Evolutionary conservation across 805 yeast species (phyloP).

Genomic region (Candida loeiensis): DNA sequence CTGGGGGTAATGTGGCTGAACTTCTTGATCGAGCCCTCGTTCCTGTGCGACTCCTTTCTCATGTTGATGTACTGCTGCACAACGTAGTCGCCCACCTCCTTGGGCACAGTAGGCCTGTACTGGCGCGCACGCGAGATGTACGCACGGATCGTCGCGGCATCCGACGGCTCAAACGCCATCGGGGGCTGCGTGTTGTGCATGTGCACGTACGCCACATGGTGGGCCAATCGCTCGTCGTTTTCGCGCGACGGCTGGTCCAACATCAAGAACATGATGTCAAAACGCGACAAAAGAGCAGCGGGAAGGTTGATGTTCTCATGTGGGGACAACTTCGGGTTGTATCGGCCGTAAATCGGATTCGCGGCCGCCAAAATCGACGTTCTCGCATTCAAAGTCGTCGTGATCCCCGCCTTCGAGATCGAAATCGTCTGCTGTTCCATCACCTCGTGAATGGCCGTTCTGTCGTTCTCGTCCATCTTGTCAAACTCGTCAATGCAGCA

Average conservation of each 20-base stretch:
- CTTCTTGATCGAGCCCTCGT: slow-evolving; percentile 70
- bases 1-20: slow-evolving; percentile 95
- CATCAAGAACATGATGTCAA: slow-evolving; percentile 83
- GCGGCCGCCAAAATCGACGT: slow-evolving; percentile 97
- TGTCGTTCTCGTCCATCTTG: slow-evolving; percentile 95
- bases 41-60: slow-evolving; percentile 85
- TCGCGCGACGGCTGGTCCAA: slow-evolving; percentile 82
- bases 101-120: slow-evolving; percentile 79
- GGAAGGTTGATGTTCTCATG: slow-evolving; percentile 94
- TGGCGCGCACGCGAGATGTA: slow-evolving; percentile 82
- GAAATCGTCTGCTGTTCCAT: slow-evolving; percentile 99
- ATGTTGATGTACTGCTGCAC: slow-evolving; percentile 82
- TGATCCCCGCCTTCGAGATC: slow-evolving; percentile 95
- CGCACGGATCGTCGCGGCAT: slow-evolving; percentile 77
- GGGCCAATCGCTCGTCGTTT: slow-evolving; percentile 80
- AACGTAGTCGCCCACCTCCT: slow-evolving; percentile 81
- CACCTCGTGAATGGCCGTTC: slow-evolving; percentile 98
- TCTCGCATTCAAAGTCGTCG: slow-evolving; percentile 93
- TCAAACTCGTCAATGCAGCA: slow-evolving; percentile 99
- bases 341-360: slow-evolving; percentile 94
- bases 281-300: slow-evolving; percentile 92
- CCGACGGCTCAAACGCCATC: slow-evolving; percentile 69
- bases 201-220: slow-evolving; percentile 93
- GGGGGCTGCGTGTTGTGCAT: slow-evolving; percentile 88
- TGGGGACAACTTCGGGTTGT: slow-evolving; percentile 86